Base-by-base conservation (phyloP, 257 asterid genomes). In the Ophiorrhiza pumila region DNA sequence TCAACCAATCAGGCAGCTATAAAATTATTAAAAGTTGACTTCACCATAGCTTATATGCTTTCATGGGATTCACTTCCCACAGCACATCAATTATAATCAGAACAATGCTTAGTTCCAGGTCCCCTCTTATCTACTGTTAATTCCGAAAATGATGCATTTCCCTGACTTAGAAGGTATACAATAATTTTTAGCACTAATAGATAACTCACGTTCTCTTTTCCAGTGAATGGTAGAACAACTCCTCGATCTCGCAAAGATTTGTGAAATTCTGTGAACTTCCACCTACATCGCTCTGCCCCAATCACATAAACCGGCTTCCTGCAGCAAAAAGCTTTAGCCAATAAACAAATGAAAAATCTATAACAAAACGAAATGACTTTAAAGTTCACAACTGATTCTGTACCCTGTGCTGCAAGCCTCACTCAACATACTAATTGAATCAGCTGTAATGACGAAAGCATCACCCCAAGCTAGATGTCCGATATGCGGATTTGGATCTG, bases 321-420 rank as follows among this genome's bases (percentile, higher is more conserved):
- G 87, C 80, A 83, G 50, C 60, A 50, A 65, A 68, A 76, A 80
- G 34, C 69, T 75, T 78, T 39, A 76, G 79, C 78, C 18, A 46
- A 34, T 57, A 78, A 76, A 56, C 52, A 42, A 45, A 41, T 14
- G 35, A 56, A 43, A 10, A 5, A 27, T 47, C 20, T 2, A 65
- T 10, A 75, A 68, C 64, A 42, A 23, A 63, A 45, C 20, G 7
- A 59, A 66, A 58, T 32, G 60, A 53, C 10, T 52, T 49, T 23
- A n/a, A 52, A 52, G 2, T 47, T 42, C 34, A 34, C 18, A 42
- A 71, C 7, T 23, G 42, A 4, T 7, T 3, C 73, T 82, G 64
- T 90, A 92, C 98, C 98, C 97, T 2, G 96, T 93, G 78, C 93
- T 91, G 88, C 98, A 93, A 73, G 97, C 96, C 85, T 93, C 98